Base-by-base conservation (phyloP, 192 early-diverging fungal species). In the Chytriomyces hyalinus region DNA sequence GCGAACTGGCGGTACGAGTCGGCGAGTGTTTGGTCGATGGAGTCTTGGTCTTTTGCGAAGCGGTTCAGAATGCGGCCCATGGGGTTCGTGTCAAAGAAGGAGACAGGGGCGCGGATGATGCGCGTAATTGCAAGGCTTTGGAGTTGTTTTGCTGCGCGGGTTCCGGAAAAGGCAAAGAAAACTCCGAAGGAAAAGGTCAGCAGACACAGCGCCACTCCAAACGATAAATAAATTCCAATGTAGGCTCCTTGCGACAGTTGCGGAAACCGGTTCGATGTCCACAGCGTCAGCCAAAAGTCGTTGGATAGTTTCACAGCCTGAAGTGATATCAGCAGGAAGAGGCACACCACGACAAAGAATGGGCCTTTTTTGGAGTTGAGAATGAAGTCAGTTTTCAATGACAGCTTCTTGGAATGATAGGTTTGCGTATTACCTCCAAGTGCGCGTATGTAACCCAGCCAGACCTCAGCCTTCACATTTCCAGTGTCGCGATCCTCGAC, bases 401-500 rank as follows among this genome's bases (percentile, higher is more conserved):
- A 36, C 36, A 36, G 36, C 2, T 36, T 36, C 3, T 26, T 36
- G 36, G 36, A 36, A 36, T 36, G 36, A 36, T 36, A 36, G 4
- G 36, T 36, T 36, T 36, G 36, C 0, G 62, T 7, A 6, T 20
- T 17, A 13, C 62, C 62, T 10, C 66, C 66, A 67, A 67, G 66
- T n/a, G 66, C 84, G 0, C 67, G 26, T 6, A 91, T 57, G 78
- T 94, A 98, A 6, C 81, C 83, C 20, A 90, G 78, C 81, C 92
- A 96, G 17, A 96, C 90, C 2, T 78, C 67, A 24, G 81, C 85
- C 26, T 84, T 82, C 61, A 97, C 93, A 67, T 88, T 83, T 0
- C 96, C 96, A 17, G 87, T 85, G 17, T 87, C 90, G 57, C 89
- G 85, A 74, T 91, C 88, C 80, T 98, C 96, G 9, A 91, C 92